These are phyloP conservation scores for Lizanozyma gosingica DNA, from an alignment of 1,139 yeast genomes.

Conservation along the genomic window DNA sequence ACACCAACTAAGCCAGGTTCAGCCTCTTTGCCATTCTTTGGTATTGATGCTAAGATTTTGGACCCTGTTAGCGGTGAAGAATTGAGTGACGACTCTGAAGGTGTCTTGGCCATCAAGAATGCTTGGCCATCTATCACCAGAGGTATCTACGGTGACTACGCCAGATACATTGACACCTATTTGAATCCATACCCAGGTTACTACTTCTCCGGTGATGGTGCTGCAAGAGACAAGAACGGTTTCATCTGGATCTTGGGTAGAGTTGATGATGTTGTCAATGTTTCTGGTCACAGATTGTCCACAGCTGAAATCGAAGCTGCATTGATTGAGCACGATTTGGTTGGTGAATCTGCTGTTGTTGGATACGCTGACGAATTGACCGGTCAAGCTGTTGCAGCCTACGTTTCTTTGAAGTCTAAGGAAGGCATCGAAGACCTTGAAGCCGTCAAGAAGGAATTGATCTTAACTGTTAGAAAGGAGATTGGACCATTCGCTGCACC, in stretches of 20 bases:
- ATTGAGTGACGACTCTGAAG: conserved; percentile 60
- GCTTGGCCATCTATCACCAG: conserved; percentile 80
- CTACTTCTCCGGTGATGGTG: conserved; percentile 78
- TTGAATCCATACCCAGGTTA: conserved; percentile 60
- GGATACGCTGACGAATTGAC: conserved; percentile 77
- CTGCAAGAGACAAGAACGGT: conserved; percentile 71
- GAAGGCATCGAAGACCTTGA: conserved; percentile 36
- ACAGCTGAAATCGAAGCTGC: conserved; percentile 83
- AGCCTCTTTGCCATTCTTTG: conserved; percentile 72
- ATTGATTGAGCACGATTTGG: conserved; percentile 57
- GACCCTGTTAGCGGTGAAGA: conserved; percentile 69
- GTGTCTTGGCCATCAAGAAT: conserved; percentile 61
- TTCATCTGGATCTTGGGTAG: conserved; percentile 76
- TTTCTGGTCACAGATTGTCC: conserved; percentile 71
- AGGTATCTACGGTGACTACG: conserved; percentile 65
- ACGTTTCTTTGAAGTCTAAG: conserved; percentile 54
- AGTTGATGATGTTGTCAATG: conserved; percentile 78
- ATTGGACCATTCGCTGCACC: conserved; percentile 86
- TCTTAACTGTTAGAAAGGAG: conserved; percentile 67
- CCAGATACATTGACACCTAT: conserved; percentile 62
- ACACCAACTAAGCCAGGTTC: conserved; percentile 77
- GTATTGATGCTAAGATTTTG: conserved; percentile 57
- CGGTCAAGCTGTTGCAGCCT: conserved; percentile 79
- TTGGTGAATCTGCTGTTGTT: conserved; percentile 73
- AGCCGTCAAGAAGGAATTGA: conserved; percentile 58